A percentile compares a stretch with the other conserved stretches of the same genome.
These are phyloP conservation scores for Rhodomyrtus tomentosa DNA, from an alignment of 345 rosid species.

Conservation along the genomic window DNA sequence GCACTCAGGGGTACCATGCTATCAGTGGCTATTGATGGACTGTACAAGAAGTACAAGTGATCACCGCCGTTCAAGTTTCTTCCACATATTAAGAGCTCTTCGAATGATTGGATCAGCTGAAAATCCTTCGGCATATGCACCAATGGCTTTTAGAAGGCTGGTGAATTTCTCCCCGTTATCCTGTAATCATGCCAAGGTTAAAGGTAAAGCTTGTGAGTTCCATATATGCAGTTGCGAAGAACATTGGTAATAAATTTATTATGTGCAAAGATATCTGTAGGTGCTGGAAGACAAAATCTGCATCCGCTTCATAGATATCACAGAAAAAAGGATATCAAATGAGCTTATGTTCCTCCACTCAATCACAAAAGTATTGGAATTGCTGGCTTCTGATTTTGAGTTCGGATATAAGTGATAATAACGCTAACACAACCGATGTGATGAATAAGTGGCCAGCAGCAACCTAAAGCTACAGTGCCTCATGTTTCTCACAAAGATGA, in stretches of 20 bases:
- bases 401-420: background rate
- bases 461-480: background rate
- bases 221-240: background rate
- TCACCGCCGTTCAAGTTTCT: slow-evolving; percentile 28
- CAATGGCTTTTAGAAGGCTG: slow-evolving; percentile 62
- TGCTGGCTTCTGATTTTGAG: background rate
- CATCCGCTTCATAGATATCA: background rate
- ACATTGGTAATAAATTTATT: background rate
- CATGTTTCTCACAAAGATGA: background rate
- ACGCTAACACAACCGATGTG: background rate
- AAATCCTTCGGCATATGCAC: slow-evolving; percentile 86
- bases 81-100: slow-evolving; percentile 61
- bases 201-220: background rate
- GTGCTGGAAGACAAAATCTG: background rate
- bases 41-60: background rate
- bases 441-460: background rate
- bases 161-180: slow-evolving; percentile 79
- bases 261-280: background rate
- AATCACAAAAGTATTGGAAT: background rate
- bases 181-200: slow-evolving; percentile 20
- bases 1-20: background rate
- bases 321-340: background rate
- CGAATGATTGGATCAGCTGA: slow-evolving; percentile 71
- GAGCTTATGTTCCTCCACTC: background rate
- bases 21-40: background rate